Conservation (phyloP, 2,329 filamentous ascomycete species). For the Gnomoniopsis smithogilvyi region DNA sequence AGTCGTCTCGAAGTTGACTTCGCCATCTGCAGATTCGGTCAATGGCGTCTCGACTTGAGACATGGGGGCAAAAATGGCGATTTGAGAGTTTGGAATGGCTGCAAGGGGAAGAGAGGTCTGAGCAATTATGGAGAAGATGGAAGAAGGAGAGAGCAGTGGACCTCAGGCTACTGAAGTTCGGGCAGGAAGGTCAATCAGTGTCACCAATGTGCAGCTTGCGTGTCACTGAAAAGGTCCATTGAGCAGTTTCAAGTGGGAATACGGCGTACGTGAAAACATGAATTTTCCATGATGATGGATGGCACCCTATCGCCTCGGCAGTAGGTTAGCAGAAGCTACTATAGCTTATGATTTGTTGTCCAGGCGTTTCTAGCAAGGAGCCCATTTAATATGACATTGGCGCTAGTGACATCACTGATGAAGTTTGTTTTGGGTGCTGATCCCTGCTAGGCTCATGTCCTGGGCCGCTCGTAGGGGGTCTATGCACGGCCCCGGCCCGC, state of each 20-base stretch:
- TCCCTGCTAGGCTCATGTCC: not conserved
- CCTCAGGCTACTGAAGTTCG: too few species aligned
- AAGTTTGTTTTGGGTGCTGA: not conserved
- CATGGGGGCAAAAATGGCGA: not conserved
- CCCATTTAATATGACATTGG: not conserved
- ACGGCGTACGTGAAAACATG: too few species aligned
- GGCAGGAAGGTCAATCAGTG: too few species aligned
- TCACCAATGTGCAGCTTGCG: too few species aligned
- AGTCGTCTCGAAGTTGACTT: slow-evolving; percentile 27
- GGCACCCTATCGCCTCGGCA: too few species aligned
- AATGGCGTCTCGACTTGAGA: slow-evolving; percentile 2
- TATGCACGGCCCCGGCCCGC: not conserved
- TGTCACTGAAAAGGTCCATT: too few species aligned
- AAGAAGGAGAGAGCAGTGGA: not conserved
- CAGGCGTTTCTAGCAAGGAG: not conserved
- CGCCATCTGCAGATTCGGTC: not conserved
- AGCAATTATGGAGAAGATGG: not conserved
- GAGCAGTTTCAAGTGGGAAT: too few species aligned
- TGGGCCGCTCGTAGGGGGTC: too few species aligned
- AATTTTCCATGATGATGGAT: too few species aligned
- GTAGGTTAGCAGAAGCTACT: not conserved
- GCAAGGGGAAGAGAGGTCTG: not conserved
- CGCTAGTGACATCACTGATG: not conserved
- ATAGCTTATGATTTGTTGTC: not conserved
- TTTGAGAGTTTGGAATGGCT: not conserved